Evolutionary conservation across 1,139 yeast genomes (phyloP), one percentile per base, ranked within the genome.

Genomic region (Maudiozyma humilis): DNA sequence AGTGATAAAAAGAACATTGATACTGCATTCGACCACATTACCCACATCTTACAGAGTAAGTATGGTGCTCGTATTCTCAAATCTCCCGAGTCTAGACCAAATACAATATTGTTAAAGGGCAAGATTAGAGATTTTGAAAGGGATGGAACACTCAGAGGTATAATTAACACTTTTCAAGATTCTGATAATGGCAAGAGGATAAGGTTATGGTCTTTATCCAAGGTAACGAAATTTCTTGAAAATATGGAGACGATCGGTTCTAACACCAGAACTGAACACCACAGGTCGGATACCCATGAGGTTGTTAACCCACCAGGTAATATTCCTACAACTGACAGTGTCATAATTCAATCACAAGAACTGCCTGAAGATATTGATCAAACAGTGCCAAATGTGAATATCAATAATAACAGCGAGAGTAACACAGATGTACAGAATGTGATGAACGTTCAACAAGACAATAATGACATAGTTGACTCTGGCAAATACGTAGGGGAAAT

Each of bases 181-280:
- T 14, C n/a, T 20, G 12, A 32, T 4, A 10, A 20, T 14, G 35
- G 18, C 2, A 50, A 41, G 25, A 48, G 42, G 15, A 18, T 52
- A 15, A 48, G 56, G 36, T 38, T 54, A 12, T 54, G 57, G 57
- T 40, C 51, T 18, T 27, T 46, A 2, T 32, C 34, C 6, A 54
- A 54, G 38, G 40, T 49, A 3, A 10, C 37, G 13, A 46, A 42
- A 16, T 54, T 54, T 40, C 19, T 54, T 16, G 25, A 36, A 25
- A 47, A 52, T 40, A 36, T 53, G 45, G 49, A 47, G 6, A 43
- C 37, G 7, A 38, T 32, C 18, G n/a, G n/a, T n/a, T n/a, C n/a
- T n/a, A n/a, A n/a, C n/a, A n/a, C n/a, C n/a, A n/a, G n/a, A n/a
- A n/a, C n/a, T n/a, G n/a, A n/a, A n/a, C n/a, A n/a, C n/a, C n/a